Conservation (phyloP, 257 asterid genomes). For the Fraxinus pennsylvanica region DNA sequence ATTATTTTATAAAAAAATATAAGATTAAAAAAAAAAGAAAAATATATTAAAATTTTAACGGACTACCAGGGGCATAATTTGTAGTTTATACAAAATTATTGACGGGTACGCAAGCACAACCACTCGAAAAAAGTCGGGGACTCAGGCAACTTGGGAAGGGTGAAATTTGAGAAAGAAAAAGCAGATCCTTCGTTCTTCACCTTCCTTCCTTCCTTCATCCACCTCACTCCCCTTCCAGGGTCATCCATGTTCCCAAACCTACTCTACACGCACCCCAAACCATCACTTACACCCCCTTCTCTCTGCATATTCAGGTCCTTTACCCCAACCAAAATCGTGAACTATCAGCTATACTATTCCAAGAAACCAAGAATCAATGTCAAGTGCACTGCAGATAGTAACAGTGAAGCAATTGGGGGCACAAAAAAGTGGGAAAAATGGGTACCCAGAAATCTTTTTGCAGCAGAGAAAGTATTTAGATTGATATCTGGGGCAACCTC, state of each 20-base stretch:
- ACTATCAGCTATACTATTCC: constrained; percentile 25
- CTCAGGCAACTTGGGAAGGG: background rate
- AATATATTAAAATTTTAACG: no score
- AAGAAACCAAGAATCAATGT: constrained; percentile 33
- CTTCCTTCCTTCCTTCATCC: constrained; percentile 16
- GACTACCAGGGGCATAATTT: no score
- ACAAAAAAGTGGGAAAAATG: constrained; percentile 73
- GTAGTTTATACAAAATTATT: background rate
- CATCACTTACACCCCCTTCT: constrained; percentile 20
- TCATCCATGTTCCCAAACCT: constrained; percentile 55
- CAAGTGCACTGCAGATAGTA: constrained; percentile 41
- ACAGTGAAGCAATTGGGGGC: constrained; percentile 36
- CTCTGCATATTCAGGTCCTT: constrained; percentile 13
- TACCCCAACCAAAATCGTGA: constrained; percentile 25
- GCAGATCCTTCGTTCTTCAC: background rate
- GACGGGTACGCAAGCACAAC: background rate
- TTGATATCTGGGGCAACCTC: constrained; percentile 92
- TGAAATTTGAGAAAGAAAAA: background rate
- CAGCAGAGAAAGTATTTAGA: constrained; percentile 77
- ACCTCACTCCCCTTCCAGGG: background rate
- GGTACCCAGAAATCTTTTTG: constrained; percentile 68
- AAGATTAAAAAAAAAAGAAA: no score
- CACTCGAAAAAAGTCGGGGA: background rate
- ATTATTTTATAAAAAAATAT: no score
- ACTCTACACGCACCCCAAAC: constrained; percentile 37